Evolutionary conservation across 169 alveolate genomes (phyloP), one percentile per base, ranked within the genome.

Genomic region (Plasmodium inui): DNA sequence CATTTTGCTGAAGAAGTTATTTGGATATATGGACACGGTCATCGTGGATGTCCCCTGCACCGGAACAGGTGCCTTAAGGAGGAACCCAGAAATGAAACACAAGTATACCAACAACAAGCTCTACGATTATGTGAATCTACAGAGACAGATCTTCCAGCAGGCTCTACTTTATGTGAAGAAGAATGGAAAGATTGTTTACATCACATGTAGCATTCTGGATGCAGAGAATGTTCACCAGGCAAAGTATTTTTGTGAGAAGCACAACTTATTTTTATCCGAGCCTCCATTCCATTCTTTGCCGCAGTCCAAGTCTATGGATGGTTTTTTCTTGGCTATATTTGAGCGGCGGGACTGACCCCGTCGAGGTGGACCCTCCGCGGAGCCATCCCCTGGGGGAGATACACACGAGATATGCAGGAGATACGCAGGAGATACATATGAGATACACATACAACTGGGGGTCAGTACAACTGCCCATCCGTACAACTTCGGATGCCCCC

Each of bases 41-140:
- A 72, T 97, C 32, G 97, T 95, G 17, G 99, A 98, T 96, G 99
- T 97, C 14, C 99, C 99, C 17, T 98, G 99, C 92, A 96, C 98
- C 7, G 99, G 99, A 26, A 96, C 98, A 12, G 99, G 99, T 61
- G 98, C 98, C 0, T 95, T 97, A 81, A 97, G 99, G 89, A 97
- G 99, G 92, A 98, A 97, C 83, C 99, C 99, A 28, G 99, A 98
- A 92, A 80, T 98, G 89, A 98, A 98, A 95, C 97, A 97, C 97
- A 96, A 92, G n/a, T 97, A 92, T 73, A 55, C 95, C n/a, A 96
- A 93, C 61, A 96, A 94, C 2, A 95, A 95, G 93, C 97, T 97
- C 72, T 41, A 83, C 50, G 84, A 76, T 6, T 88, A 61, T 73
- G 55, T 85, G 8, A 93, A 93, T 44, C 61, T 74, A 19, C 98